These are phyloP conservation scores for Xylaria arbuscula DNA, from an alignment of 2,329 filamentous ascomycete genomes.

Conservation along the genomic window DNA sequence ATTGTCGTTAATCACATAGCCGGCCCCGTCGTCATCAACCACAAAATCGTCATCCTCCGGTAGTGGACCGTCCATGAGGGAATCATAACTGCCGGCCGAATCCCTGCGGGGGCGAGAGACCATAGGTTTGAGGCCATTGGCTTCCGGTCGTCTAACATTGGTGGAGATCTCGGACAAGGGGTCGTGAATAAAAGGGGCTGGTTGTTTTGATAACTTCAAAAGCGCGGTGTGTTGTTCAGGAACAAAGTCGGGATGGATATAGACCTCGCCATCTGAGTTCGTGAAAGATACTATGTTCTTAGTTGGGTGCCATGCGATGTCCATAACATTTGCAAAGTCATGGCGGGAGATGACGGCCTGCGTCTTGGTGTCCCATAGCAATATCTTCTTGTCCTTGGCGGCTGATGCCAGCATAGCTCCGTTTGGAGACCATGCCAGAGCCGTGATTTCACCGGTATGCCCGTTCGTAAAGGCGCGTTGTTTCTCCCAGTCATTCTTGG, in stretches of 20 bases:
- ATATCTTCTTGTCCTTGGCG: slow-evolving; percentile 73
- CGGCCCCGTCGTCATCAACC: slow-evolving; percentile 93
- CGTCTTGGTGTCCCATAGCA: slow-evolving; percentile 90
- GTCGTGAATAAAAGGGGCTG: slow-evolving; percentile 88
- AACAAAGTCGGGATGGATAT: slow-evolving; percentile 82
- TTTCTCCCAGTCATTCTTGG: slow-evolving; percentile 88
- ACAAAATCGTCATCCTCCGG: slow-evolving; percentile 82
- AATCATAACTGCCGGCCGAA: slow-evolving; percentile 82
- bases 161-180: slow-evolving; percentile 75
- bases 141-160: slow-evolving; percentile 68
- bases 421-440: slow-evolving; percentile 93
- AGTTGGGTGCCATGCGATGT: slow-evolving; percentile 89
- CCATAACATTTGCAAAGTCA: slow-evolving; percentile 85
- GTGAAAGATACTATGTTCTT: slow-evolving; percentile 93
- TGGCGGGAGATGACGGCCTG: slow-evolving; percentile 83
- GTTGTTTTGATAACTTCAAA: slow-evolving; percentile 71
- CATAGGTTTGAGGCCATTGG: slow-evolving; percentile 66
- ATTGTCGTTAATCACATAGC: slow-evolving; percentile 73
- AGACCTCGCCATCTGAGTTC: slow-evolving; percentile 91
- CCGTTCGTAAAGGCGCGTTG: slow-evolving; percentile 82
- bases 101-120: slow-evolving; percentile 66
- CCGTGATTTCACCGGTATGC: slow-evolving; percentile 86
- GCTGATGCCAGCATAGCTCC: slow-evolving; percentile 84
- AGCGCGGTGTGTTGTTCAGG: slow-evolving; percentile 67
- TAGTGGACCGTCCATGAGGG: slow-evolving; percentile 74